A percentile compares a stretch with the other conserved stretches of the same genome.
phyloP scores from a whole-genome alignment of 768 basidiomycete species.

The Lactarius pseudohatsudake region DNA sequence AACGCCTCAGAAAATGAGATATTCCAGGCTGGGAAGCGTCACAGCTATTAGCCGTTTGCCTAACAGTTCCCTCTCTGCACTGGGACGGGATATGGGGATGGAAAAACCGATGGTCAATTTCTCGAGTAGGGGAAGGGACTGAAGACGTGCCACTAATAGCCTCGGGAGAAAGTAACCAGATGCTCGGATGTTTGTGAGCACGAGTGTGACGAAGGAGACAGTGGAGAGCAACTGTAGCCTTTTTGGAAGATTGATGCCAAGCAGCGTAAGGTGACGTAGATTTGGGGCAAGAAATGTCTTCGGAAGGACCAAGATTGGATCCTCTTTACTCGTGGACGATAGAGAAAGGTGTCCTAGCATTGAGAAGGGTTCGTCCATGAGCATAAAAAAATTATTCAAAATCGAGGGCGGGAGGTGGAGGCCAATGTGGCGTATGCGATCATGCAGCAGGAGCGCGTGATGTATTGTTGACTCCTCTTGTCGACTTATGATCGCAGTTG shows the following conservation, averaged over 20 bases:
- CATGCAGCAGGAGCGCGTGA: background rate
- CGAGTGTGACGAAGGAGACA: background rate
- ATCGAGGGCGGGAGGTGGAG: background rate
- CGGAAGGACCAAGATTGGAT: background rate
- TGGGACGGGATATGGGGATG: background rate
- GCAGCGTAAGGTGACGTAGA: background rate
- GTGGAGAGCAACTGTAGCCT: background rate
- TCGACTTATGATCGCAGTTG: background rate
- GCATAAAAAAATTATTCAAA: background rate
- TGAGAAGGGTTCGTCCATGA: background rate
- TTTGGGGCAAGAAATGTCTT: background rate
- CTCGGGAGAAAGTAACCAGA: background rate
- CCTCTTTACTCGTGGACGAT: background rate
- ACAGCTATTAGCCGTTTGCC: background rate
- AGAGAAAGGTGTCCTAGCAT: background rate
- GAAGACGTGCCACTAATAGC: background rate
- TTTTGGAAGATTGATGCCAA: background rate
- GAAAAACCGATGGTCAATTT: background rate
- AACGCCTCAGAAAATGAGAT: background rate
- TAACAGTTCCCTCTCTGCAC: background rate
- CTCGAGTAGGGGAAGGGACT: background rate
- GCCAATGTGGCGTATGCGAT: background rate
- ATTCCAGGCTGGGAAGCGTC: background rate
- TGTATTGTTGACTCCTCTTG: background rate
- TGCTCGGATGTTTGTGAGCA: background rate